These are phyloP conservation scores for Skeletonema marinoi DNA, from an alignment of 108 stramenopile species.

Conservation along the genomic window DNA sequence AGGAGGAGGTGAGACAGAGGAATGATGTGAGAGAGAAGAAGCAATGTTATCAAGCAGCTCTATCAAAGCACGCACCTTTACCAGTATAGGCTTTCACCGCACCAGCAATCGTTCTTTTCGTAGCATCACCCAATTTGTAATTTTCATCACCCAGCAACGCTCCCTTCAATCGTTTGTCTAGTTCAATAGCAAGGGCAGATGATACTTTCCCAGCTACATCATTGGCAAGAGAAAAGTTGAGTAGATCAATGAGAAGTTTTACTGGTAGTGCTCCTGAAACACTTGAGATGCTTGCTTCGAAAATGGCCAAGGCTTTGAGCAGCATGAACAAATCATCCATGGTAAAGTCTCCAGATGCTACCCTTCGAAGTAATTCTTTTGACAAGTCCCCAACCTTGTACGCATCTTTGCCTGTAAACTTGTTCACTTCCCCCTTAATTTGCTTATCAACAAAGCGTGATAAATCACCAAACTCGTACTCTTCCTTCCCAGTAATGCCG, in stretches of 20 bases:
- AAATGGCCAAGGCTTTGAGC: conserved; percentile 34
- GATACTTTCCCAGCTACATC: conserved; percentile 34
- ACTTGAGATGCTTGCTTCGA: conserved; percentile 36
- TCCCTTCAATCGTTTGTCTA: conserved; percentile 45
- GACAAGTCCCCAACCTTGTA: conserved; percentile 37
- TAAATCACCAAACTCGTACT: conserved; percentile 51
- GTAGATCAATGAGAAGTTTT: conserved; percentile 31
- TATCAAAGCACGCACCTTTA: conserved; percentile 21
- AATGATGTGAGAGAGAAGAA: neutral
- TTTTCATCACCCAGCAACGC: conserved; percentile 41
- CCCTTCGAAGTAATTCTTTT: conserved; percentile 33
- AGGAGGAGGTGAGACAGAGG: neutral
- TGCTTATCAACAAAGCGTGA: conserved; percentile 29
- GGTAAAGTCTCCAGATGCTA: conserved; percentile 32
- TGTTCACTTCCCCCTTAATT: conserved; percentile 29
- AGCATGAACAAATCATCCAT: conserved; percentile 47
- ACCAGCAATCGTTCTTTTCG: conserved; percentile 27
- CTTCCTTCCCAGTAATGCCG: conserved; percentile 38
- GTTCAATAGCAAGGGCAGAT: conserved; percentile 32
- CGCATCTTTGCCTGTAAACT: conserved; percentile 26
- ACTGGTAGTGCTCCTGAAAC: conserved; percentile 42
- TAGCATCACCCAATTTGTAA: conserved; percentile 44
- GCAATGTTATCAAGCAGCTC: neutral
- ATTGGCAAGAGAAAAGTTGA: conserved; percentile 35
- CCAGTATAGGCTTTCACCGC: conserved; percentile 32